Evolutionary conservation across 208 protist species (phyloP).

Genomic region (Leishmania gerbilli): DNA sequence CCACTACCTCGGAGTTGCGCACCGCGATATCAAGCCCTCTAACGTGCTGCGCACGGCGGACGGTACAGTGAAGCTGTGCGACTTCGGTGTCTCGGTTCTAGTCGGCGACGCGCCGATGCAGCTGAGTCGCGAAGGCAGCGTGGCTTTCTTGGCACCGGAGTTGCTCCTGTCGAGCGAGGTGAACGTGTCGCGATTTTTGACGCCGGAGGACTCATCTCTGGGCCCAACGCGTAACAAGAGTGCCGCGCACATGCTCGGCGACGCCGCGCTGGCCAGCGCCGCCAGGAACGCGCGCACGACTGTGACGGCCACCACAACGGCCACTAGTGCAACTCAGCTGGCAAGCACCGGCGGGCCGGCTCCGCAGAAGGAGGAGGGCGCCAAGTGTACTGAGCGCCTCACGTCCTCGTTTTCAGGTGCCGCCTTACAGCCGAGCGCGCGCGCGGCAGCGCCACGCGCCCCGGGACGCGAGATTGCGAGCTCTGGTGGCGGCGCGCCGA

Average conservation of each 20-base stretch:
- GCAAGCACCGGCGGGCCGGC: neutral
- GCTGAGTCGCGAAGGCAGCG: constrained; percentile 54
- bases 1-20: constrained; percentile 60
- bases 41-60: constrained; percentile 69
- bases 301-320: neutral
- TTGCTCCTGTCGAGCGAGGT: constrained; percentile 46
- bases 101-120: constrained; percentile 33
- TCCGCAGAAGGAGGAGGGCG: neutral
- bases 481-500: neutral
- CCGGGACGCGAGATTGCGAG: neutral
- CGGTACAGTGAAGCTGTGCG: constrained; percentile 70
- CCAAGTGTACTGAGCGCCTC: neutral
- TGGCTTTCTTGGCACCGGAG: constrained; percentile 81
- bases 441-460: neutral
- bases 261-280: neutral
- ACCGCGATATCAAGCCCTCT: constrained; percentile 80
- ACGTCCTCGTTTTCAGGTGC: neutral
- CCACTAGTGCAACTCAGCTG: neutral
- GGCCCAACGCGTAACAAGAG: constrained; percentile 8
- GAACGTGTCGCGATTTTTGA: constrained; percentile 28
- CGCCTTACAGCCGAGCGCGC: neutral
- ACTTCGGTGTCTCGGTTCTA: constrained; percentile 69
- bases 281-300: neutral
- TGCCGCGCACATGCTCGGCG: neutral
- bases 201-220: constrained; percentile 15